Evolutionary conservation across 78 protist genomes (phyloP), one percentile per base, ranked within the genome.

Genomic region (Pelomyxa schiedti): DNA sequence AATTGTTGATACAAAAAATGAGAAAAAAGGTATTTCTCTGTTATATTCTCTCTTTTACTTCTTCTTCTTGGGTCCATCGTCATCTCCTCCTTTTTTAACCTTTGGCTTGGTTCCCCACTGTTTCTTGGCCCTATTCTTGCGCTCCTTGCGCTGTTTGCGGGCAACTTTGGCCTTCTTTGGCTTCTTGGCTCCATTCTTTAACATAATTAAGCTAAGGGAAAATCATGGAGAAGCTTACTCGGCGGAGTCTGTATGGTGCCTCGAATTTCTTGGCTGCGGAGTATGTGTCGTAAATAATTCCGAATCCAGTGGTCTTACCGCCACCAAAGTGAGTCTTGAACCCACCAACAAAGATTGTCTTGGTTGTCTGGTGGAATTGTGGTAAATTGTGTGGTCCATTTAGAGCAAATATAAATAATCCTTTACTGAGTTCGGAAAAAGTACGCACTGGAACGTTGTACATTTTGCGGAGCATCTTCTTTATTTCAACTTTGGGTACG

Each of bases 251-350:
- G 94, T 84, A 86, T 77, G 81, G 79, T 69, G 97, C 94, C 87
- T 93, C 98, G 79, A 66, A 82, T 78, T 83, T 74, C 94, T 93
- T 92, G 82, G 74, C 43, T 38, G 84, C 81, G 3, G 89, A 89
- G 72, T 83, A 26, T 74, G 29, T 63, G 86, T 95, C 98, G 82
- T 95, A 95, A 96, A 95, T 89, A 66, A 92, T 66, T 72, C 95
- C 97, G 68, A 95, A 95, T 75, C 99, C 99, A 26, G 96, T 90
- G 69, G 89, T 78, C 40, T 69, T 73, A 71, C 97, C 97, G 38
- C 99, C 99, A 75, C 99, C 99, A 65, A 95, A 97, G 29, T 73
- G 84, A 22, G 95, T 93, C 40, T 75, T 40, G 93, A 95, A 84
- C 67, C 98, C 98, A 73, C 83, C 96, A 64, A 83, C 32, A 77